A percentile compares a stretch with the other conserved stretches of the same genome.
Conservation (phyloP, 177 flowering plant genomes). For the Vitis hybrid region DNA sequence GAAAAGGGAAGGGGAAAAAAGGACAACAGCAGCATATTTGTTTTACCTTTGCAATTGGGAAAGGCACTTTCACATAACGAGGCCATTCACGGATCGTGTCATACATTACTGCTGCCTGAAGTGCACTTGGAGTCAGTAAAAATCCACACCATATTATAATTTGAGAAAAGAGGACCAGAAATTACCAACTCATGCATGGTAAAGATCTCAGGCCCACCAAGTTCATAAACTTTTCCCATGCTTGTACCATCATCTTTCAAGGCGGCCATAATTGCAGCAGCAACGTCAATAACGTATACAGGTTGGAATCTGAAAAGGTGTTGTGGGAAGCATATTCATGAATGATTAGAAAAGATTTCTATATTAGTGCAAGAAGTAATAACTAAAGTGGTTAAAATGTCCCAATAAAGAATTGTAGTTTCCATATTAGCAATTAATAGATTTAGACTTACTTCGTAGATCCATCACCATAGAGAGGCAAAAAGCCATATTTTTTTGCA, state of each 20-base stretch:
- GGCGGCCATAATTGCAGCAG: slow-evolving; percentile 80
- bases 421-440: slow-evolving; percentile 1
- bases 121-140: slow-evolving; percentile 14
- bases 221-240: slow-evolving; percentile 93
- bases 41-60: slow-evolving; percentile 86
- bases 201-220: slow-evolving; percentile 92
- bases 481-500: slow-evolving; percentile 75
- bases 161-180: slow-evolving; percentile 2
- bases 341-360: not conserved
- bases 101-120: slow-evolving; percentile 92
- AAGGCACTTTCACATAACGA: slow-evolving; percentile 83
- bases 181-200: slow-evolving; percentile 73
- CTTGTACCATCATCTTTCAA: slow-evolving; percentile 93
- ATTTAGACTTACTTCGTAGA: slow-evolving; percentile 67
- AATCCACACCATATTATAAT: not conserved
- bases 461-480: slow-evolving; percentile 90
- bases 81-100: slow-evolving; percentile 92
- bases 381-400: not conserved
- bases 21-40: slow-evolving; percentile 4
- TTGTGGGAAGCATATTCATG: slow-evolving; percentile 11
- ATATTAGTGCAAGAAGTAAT: not conserved
- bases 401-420: not conserved
- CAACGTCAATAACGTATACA: slow-evolving; percentile 92
- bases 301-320: slow-evolving; percentile 79
- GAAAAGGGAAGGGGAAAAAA: not conserved